Evolutionary conservation across 805 yeast species (phyloP), one percentile per base, ranked within the genome.

Genomic region (Naumovozyma castellii): DNA sequence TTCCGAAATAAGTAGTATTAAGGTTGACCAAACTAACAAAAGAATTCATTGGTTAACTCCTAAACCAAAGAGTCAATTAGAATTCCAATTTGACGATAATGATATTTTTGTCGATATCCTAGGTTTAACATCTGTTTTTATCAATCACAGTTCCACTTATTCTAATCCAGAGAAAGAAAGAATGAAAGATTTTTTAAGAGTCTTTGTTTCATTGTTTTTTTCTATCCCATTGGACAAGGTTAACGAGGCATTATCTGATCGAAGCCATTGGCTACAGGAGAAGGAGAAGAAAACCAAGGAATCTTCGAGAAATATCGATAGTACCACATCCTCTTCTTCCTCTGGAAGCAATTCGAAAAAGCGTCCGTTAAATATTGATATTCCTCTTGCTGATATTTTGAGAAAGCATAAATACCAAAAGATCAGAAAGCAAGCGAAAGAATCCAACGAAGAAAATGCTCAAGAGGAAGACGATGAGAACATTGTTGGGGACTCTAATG

Each of bases 1-100:
- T 12, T 82, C 94, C 46, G 97, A 90, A 57, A 83, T 92, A 41
- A 83, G 92, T 50, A 85, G 96, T 2, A 83, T 88, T 32, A 87
- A 88, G 63, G 83, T 84, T 32, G 98, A 90, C 55, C 95, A 86
- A 60, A 74, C 73, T n/a, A 84, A 81, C 51, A 88, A 86, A 63
- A 73, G 94, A 55, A 66, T 84, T 43, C 87, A 84, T 52, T 95
- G 95, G 30, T 70, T 85, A 51, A 78, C 88, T 38, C 94, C 95
- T 3, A 77, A 76, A 48, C 90, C 96, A n/a, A 82, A 81, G 57
- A 78, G 79, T 28, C 81, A 78, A 50, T 67, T 84, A 44, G 72
- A 72, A 41, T 85, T 76, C 54, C 66, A 64, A 19, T 76, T 87
- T 47, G 61, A 66, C 8, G 96, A 90, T 55, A 58, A 66, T 38